Base-by-base conservation (phyloP, 2,329 filamentous ascomycete genomes). In the Fusarium pilosicola region DNA sequence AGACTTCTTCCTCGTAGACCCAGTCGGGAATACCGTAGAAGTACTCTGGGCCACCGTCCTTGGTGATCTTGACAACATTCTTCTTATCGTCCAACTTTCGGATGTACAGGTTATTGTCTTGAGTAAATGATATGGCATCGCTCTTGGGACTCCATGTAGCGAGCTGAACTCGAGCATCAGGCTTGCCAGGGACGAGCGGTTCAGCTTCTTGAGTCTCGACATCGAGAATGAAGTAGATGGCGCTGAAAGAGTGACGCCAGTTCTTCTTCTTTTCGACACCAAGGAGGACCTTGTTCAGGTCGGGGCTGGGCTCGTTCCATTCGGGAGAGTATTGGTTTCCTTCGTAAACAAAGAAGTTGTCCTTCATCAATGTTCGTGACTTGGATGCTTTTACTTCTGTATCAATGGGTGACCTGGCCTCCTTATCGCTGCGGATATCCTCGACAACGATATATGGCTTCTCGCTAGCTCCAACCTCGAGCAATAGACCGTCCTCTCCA, bases 1-100 rank as follows among this genome's bases (percentile, higher is more conserved):
- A 94, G 7, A 86, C 84, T 63, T 86, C 84, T 76, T 88, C 87
- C 79, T 97, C 94, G 78, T 97, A 97, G 0, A 98, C 96, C 96
- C 96, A 99, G 81, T 99, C 97, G 1, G 96, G 96, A 26, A 98
- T 90, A 24, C 96, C 96, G 78, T 99, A 98, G 83, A 99, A 99
- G 68, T 96, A 90, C 76, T 98, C 91, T 1, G 91, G 86, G 0
- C 96, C 94, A 18, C 97, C 96, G 79, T 99, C 96, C 61, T 86
- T 90, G 3, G 96, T 98, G 76, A 99, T 92, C 70, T 92, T 90
- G 10, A 88, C 86, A 9, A 94, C 88, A 22, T 87, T 83, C 26
- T 89, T 84, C 8, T 88, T 88, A 39, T 79, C 83, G 12, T 70
- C 77, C 18, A 90, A 74, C 7, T 90, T 90, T 58, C 96, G 91